Base-by-base conservation (phyloP, 331 rosid species). In the Rhamnella rubrinervis region DNA sequence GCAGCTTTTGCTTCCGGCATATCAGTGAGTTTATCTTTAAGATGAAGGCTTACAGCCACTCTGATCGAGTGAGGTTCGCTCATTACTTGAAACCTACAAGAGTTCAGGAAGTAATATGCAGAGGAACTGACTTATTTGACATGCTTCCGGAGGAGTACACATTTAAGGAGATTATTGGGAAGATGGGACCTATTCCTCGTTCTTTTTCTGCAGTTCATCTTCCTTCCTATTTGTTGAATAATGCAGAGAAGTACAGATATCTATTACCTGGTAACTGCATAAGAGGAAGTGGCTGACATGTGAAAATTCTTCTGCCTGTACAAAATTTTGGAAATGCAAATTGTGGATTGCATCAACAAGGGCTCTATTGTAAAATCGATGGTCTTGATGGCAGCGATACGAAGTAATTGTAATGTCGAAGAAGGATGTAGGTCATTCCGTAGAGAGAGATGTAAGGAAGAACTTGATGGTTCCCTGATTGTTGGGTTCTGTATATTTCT, bases 91-190 rank as follows among this genome's bases (percentile, higher is more conserved):
- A 83, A 67, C 97, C 84, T 0, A 64, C 62, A 9, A 80, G 98
- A 83, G 86, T 92, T 72, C 98, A 92, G 77, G 80, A 90, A 7
- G 85, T 86, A 53, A 92, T 92, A 74, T 92, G 98, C 85, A 71
- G 82, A 79, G 98, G 98, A 8, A 74, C 80, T 26, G 85, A 92
- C 81, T 88, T 92, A 52, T 92, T 92, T 8, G 98, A 92, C 86
- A 92, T 92, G 98, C 78, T 92, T 47, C 98, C 98, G 0, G 98
- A 92, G 81, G 98, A 92, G 80, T 90, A 92, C 71, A 86, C 98
- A 53, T 92, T 92, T 35, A 87, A 70, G 84, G 98, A 90, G 79
- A 90, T 92, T 20, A 92, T 92, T 4, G 98, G 96, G 67, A 92
- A 92, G 84, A 77, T 92, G 82, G 97, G 96, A 26, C 88, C 90